These are phyloP conservation scores for Calocybe gangraenosa DNA, from an alignment of 768 basidiomycete genomes.

Conservation along the genomic window DNA sequence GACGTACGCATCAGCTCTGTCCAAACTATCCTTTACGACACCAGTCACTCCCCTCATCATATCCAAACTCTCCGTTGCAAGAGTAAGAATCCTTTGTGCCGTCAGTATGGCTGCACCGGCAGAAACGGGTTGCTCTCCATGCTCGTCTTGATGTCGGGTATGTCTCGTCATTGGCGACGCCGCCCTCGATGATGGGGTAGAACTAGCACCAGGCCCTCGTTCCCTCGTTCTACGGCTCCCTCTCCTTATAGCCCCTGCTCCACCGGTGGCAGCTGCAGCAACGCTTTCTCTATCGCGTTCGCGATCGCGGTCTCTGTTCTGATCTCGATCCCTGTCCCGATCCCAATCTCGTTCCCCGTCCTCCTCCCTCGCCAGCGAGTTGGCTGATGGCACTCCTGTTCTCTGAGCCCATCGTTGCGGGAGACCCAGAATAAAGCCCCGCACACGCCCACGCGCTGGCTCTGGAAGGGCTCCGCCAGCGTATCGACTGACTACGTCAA, in stretches of 20 bases:
- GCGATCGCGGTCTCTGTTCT: slow-evolving; percentile 19
- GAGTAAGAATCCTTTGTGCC: slow-evolving; percentile 74
- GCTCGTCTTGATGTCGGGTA: slow-evolving; percentile 15
- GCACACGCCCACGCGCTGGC: slow-evolving; percentile 69
- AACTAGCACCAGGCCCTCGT: slow-evolving; percentile 29
- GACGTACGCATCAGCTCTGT: slow-evolving; percentile 77
- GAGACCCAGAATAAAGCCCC: slow-evolving; percentile 74
- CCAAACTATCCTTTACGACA: slow-evolving; percentile 83
- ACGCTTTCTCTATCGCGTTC: slow-evolving; percentile 24
- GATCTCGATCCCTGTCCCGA: slow-evolving; percentile 16
- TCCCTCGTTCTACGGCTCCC: slow-evolving; percentile 32
- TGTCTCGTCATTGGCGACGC: slow-evolving; percentile 19
- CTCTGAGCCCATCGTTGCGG: slow-evolving; percentile 74
- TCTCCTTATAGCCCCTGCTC: slow-evolving; percentile 24
- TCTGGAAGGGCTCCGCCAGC: slow-evolving; percentile 86
- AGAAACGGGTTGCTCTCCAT: slow-evolving; percentile 21
- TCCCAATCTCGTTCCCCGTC: slow-evolving; percentile 16
- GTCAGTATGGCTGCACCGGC: slow-evolving; percentile 64
- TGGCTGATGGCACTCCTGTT: slow-evolving; percentile 21
- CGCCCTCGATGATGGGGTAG: slow-evolving; percentile 26
- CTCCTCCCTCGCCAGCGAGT: slow-evolving; percentile 8
- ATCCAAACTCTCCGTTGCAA: slow-evolving; percentile 89
- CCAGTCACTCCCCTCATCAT: slow-evolving; percentile 89
- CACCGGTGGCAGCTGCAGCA: slow-evolving; percentile 29
- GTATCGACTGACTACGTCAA: slow-evolving; percentile 82